Evolutionary conservation across 805 yeast species (phyloP).

Genomic region (Cyberlindnera mycetangii): DNA sequence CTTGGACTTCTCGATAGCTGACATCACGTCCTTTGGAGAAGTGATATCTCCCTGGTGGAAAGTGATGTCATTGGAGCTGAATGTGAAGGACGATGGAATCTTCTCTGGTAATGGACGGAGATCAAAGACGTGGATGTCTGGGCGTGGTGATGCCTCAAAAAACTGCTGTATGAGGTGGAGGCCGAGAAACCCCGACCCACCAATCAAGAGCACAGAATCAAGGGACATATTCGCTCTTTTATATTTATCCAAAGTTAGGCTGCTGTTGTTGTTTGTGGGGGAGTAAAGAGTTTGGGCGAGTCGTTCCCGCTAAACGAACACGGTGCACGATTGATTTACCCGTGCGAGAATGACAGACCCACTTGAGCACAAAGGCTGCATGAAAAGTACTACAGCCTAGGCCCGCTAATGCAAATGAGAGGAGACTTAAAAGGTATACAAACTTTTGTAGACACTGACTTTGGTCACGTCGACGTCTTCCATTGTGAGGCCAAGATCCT

Average conservation of each 20-base stretch:
- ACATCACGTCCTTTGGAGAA: slow-evolving; percentile 58
- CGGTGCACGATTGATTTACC: too few species aligned
- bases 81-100: slow-evolving; percentile 70
- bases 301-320: too few species aligned
- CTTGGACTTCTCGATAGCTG: slow-evolving; percentile 54
- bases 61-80: slow-evolving; percentile 52
- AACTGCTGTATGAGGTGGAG: slow-evolving; percentile 88
- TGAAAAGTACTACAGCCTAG: too few species aligned
- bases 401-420: not conserved
- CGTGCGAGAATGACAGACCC: too few species aligned
- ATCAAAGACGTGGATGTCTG: slow-evolving; percentile 83
- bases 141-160: slow-evolving; percentile 57
- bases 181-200: slow-evolving; percentile 95
- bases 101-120: slow-evolving; percentile 81
- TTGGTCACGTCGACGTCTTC: slow-evolving; percentile 22
- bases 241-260: not conserved
- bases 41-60: slow-evolving; percentile 86
- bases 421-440: slow-evolving; percentile 12
- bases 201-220: slow-evolving; percentile 69
- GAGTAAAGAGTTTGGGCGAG: not conserved
- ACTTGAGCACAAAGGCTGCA: too few species aligned
- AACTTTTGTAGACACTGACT: slow-evolving; percentile 12
- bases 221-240: slow-evolving; percentile 10
- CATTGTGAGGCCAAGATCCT: slow-evolving; percentile 10
- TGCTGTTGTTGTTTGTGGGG: not conserved